A percentile compares a stretch with the other conserved stretches of the same genome.
phyloP scores from a whole-genome alignment of 2,329 filamentous ascomycete species.

The Stemphylium vesicarium region DNA sequence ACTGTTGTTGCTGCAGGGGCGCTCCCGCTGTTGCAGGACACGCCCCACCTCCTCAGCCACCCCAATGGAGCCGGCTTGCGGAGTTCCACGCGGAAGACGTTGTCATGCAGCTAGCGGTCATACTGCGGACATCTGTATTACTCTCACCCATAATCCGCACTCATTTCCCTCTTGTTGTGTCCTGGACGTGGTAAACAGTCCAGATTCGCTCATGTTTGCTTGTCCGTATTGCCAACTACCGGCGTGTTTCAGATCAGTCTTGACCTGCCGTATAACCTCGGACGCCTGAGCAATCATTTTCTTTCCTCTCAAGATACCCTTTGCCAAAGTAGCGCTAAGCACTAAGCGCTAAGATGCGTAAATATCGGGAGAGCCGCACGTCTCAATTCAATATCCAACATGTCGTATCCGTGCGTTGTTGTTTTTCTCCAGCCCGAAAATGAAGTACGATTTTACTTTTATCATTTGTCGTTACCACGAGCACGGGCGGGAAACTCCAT shows the following conservation, averaged over 20 bases:
- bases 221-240: slow-evolving; percentile 1
- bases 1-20: slow-evolving; percentile 16
- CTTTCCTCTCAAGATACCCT: background rate
- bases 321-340: background rate
- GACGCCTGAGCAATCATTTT: background rate
- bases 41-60: slow-evolving; percentile 15
- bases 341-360: too few relatives aligned
- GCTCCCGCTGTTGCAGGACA: slow-evolving; percentile 11
- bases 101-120: slow-evolving; percentile 14
- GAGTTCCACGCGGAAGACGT: slow-evolving; percentile 16
- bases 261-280: slow-evolving; percentile 1
- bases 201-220: slow-evolving; percentile 1
- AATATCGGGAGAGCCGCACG: too few relatives aligned
- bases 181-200: background rate
- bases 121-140: slow-evolving; percentile 1
- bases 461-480: too few relatives aligned
- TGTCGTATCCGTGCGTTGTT: too few relatives aligned
- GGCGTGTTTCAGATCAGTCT: slow-evolving; percentile 13
- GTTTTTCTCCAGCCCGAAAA: too few relatives aligned
- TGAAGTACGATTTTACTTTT: too few relatives aligned
- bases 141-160: background rate
- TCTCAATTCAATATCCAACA: too few relatives aligned
- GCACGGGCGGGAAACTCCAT: too few relatives aligned
- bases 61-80: slow-evolving; percentile 12
- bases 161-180: background rate